Conservation (phyloP, 2,329 filamentous ascomycete genomes). For the Xylaria sp. region DNA sequence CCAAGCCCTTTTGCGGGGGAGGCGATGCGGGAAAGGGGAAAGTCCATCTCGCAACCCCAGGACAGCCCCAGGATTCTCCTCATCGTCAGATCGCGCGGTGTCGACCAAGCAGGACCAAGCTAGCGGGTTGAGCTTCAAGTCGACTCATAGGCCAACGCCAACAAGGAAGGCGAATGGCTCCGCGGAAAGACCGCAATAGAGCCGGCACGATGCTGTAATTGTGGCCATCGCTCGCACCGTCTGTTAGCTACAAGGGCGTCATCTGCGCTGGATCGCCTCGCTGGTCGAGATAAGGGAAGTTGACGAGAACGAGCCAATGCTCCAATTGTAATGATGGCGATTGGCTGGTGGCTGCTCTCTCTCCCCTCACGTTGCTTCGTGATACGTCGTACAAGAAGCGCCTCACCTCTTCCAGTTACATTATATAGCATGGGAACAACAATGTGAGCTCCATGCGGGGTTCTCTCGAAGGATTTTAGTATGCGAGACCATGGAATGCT, state of each 20-base stretch:
- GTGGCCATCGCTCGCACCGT: neutral
- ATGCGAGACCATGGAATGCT: neutral
- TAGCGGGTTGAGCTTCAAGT: constrained; percentile 17
- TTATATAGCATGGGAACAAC: constrained; percentile 10
- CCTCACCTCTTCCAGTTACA: constrained; percentile 9
- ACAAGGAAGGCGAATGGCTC: constrained; percentile 20
- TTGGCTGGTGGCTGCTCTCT: neutral
- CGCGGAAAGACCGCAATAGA: constrained; percentile 36
- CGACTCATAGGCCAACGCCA: constrained; percentile 11
- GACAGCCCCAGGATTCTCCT: constrained; percentile 30
- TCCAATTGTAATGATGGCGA: neutral
- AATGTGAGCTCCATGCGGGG: constrained; percentile 22
- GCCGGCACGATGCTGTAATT: constrained; percentile 28
- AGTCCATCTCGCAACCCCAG: constrained; percentile 23
- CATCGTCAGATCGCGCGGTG: constrained; percentile 21
- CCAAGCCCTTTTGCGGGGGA: constrained; percentile 20
- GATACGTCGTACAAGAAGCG: neutral
- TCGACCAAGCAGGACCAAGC: neutral
- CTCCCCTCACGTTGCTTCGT: neutral
- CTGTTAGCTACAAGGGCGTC: neutral
- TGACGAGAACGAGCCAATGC: constrained; percentile 1
- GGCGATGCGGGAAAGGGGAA: constrained; percentile 14
- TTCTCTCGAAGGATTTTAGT: neutral
- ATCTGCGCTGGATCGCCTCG: neutral
- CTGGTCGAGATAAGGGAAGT: neutral